Percentiles rank a stretch among this genome's conserved stretches.
phyloP scores from a whole-genome alignment of 768 basidiomycete genomes.

The Kondoa subrosea region DNA sequence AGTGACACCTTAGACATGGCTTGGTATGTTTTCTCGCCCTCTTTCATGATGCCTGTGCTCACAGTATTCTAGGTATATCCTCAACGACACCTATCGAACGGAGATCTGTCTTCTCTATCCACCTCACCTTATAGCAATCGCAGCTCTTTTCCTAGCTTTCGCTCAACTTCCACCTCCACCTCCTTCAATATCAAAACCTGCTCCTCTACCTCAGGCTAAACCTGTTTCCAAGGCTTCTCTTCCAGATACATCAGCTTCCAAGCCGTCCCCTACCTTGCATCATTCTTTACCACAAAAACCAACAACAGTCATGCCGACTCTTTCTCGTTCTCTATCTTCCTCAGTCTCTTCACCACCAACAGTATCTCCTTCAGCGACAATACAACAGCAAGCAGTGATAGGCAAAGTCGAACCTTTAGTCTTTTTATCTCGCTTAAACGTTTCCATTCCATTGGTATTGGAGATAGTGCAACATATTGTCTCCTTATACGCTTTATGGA shows the following conservation, averaged over 20 bases:
- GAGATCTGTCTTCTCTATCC: conserved; percentile 87
- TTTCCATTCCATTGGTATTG: conserved; percentile 57
- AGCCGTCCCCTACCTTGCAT: conserved; percentile 11
- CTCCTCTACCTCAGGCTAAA: neutral
- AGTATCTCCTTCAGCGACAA: conserved; percentile 13
- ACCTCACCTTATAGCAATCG: conserved; percentile 82
- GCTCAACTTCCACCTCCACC: conserved; percentile 44
- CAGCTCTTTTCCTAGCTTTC: conserved; percentile 75
- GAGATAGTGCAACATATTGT: conserved; percentile 83
- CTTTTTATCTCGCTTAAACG: conserved; percentile 72
- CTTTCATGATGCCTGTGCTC: neutral
- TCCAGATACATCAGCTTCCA: neutral
- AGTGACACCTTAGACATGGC: conserved; percentile 65
- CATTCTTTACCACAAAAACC: conserved; percentile 17
- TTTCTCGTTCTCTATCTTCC: neutral
- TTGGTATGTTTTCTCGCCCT: conserved; percentile 44
- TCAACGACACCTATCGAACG: conserved; percentile 90
- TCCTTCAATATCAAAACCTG: conserved; percentile 12
- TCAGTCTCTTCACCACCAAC: neutral
- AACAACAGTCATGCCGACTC: neutral
- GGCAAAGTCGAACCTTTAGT: conserved; percentile 50
- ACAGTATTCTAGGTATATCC: conserved; percentile 71
- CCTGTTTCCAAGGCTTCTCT: conserved; percentile 30
- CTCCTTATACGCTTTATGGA: conserved; percentile 75
- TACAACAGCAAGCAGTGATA: conserved; percentile 31